Evolutionary conservation across 1,284 basidiomycete genomes (phyloP), one percentile per base, ranked within the genome.

Genomic region (Sanghuangporus weigelae): DNA sequence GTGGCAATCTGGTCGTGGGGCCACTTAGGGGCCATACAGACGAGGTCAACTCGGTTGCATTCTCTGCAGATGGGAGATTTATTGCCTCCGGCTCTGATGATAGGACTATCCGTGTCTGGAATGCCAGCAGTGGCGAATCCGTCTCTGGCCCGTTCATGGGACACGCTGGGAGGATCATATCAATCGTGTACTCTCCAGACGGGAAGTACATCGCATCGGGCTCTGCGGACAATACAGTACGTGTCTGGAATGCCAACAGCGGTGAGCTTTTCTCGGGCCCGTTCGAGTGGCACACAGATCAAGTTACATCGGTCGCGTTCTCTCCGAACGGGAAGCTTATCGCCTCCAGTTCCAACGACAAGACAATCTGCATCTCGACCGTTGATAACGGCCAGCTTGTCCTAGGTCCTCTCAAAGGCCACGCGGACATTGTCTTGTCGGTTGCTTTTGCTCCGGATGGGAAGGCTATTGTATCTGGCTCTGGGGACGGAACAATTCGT

Each of bases 241-340:
- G 48, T 14, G 26, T 54, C 2, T 62, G 60, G 60, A 38, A 62
- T 31, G 38, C 60, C n/a, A 12, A 40, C 6, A 55, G 36, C 10
- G 59, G 46, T n/a, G n/a, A 59, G 42, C 10, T 46, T 7, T 6
- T 60, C 19, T 46, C 23, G 19, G 50, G 26, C 19, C 48, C 38
- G 2, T 19, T 50, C 7, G 31, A 26, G 11, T 31, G 39, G 19
- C 51, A 62, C 21, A 46, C 31, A 26, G 36, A 54, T 16, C 26
- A 26, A 38, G 38, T 62, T 2, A 14, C 7, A 7, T 62, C 60
- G 16, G 51, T 62, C 35, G 50, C 50, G 16, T 62, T 54, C 38
- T 62, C 60, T 6, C 60, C 60, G 10, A 38, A 54, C 21, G 60
- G 60, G 31, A 55, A 23, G 8, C 38, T 14, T 16, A 42, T 62